Evolutionary conservation across 441 rosid genomes (phyloP).

Genomic region (Gossypium davidsonii): DNA sequence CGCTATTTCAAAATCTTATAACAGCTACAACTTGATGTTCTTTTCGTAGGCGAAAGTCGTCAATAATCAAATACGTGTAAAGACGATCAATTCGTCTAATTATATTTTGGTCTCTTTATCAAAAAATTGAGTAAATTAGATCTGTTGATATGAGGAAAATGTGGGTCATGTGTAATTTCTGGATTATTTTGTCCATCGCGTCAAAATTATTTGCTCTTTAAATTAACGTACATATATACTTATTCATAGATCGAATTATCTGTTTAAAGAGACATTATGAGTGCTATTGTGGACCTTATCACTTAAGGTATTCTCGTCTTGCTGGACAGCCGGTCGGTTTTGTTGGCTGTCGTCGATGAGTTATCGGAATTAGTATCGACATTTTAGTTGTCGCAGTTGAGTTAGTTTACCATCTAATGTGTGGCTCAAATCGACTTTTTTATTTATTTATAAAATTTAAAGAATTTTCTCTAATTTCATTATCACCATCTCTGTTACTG

Average conservation of each 20-base stretch:
- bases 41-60: too few species aligned
- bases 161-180: too few species aligned
- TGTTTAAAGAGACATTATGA: conserved; percentile 36
- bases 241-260: too few species aligned
- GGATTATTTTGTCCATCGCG: too few species aligned
- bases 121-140: too few species aligned
- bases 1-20: too few species aligned
- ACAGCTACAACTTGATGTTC: too few species aligned
- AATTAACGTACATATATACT: background rate
- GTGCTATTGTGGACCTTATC: conserved; percentile 58
- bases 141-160: too few species aligned
- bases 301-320: conserved; percentile 21
- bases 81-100: too few species aligned
- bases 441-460: background rate
- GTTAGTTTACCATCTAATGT: background rate
- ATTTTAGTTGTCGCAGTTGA: background rate
- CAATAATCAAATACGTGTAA: too few species aligned
- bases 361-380: background rate
- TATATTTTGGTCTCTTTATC: too few species aligned
- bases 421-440: background rate
- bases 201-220: too few species aligned
- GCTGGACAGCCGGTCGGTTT: background rate
- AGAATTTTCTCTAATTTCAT: background rate
- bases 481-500: background rate
- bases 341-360: background rate